phyloP scores from a whole-genome alignment of 805 yeast genomes.

The Ogataea ganodermae region DNA sequence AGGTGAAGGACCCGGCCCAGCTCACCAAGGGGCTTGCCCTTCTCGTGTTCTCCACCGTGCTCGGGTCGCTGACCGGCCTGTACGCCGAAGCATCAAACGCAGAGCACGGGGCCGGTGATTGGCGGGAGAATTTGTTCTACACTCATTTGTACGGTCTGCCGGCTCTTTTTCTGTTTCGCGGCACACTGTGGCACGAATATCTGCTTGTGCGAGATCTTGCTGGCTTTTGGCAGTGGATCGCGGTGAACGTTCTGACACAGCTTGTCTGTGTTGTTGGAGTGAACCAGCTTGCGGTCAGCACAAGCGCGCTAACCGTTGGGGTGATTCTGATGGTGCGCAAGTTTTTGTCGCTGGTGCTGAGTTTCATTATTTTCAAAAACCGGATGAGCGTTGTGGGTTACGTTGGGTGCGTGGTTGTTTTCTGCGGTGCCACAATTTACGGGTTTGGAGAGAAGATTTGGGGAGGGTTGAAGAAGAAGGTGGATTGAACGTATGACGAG shows the following conservation, averaged over 20 bases:
- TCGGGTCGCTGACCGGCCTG: constrained; percentile 60
- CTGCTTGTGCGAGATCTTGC: neutral
- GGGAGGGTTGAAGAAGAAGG: neutral
- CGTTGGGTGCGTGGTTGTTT: constrained; percentile 53
- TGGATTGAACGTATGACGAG: no score
- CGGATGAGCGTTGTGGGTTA: constrained; percentile 39
- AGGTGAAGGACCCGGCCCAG: constrained; percentile 4
- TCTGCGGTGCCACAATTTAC: constrained; percentile 57
- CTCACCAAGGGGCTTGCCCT: constrained; percentile 40
- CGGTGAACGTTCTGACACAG: constrained; percentile 54
- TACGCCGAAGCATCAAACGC: constrained; percentile 53
- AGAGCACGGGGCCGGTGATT: constrained; percentile 47
- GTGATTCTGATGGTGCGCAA: constrained; percentile 63
- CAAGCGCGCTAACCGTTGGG: constrained; percentile 64
- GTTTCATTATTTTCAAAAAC: constrained; percentile 55
- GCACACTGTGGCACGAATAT: constrained; percentile 24
- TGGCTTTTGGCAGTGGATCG: constrained; percentile 30
- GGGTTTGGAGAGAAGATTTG: constrained; percentile 4
- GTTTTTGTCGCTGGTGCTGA: constrained; percentile 57
- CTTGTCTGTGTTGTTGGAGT: constrained; percentile 69
- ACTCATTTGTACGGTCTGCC: constrained; percentile 59
- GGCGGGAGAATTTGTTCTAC: constrained; percentile 69
- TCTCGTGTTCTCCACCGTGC: constrained; percentile 48
- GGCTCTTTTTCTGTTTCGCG: constrained; percentile 43
- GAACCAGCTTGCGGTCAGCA: constrained; percentile 55